Percentiles rank a stretch among this genome's conserved stretches.
phyloP scores from a whole-genome alignment of 495 filamentous ascomycete species.

The Podospora pseudopauciseta region DNA sequence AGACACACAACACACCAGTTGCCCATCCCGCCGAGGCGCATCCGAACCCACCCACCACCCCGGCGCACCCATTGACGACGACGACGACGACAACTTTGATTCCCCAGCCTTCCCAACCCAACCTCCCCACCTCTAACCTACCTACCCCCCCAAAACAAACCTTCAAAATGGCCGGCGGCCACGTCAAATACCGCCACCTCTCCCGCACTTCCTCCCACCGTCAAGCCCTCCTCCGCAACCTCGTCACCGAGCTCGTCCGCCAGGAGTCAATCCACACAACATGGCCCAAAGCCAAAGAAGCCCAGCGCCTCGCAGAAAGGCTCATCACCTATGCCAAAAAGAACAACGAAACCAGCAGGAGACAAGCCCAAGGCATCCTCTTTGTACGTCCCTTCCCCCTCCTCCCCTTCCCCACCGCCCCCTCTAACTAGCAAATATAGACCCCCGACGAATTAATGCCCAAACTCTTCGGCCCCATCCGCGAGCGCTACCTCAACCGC shows the following conservation, averaged over 20 bases:
- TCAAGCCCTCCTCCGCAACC: slow-evolving; percentile 89
- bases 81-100: not conserved
- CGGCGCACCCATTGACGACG: not conserved
- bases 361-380: slow-evolving; percentile 67
- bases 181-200: slow-evolving; percentile 80
- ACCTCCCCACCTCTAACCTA: not conserved
- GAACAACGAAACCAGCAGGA: slow-evolving; percentile 71
- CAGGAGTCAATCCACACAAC: slow-evolving; percentile 92
- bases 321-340: slow-evolving; percentile 89
- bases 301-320: slow-evolving; percentile 87
- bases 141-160: slow-evolving; percentile 5
- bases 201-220: slow-evolving; percentile 79
- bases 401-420: not conserved
- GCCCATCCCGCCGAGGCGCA: not conserved
- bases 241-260: slow-evolving; percentile 91
- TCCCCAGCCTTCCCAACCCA: not conserved
- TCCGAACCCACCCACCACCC: not conserved
- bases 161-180: slow-evolving; percentile 73
- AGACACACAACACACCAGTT: not conserved
- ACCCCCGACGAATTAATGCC: slow-evolving; percentile 65
- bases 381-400: slow-evolving; percentile 58
- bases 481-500: slow-evolving; percentile 72
- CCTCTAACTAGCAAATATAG: slow-evolving; percentile 17
- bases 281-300: slow-evolving; percentile 95
- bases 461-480: slow-evolving; percentile 82